Base-by-base conservation (phyloP, 2,329 filamentous ascomycete genomes). In the Thyridium curvatum region DNA sequence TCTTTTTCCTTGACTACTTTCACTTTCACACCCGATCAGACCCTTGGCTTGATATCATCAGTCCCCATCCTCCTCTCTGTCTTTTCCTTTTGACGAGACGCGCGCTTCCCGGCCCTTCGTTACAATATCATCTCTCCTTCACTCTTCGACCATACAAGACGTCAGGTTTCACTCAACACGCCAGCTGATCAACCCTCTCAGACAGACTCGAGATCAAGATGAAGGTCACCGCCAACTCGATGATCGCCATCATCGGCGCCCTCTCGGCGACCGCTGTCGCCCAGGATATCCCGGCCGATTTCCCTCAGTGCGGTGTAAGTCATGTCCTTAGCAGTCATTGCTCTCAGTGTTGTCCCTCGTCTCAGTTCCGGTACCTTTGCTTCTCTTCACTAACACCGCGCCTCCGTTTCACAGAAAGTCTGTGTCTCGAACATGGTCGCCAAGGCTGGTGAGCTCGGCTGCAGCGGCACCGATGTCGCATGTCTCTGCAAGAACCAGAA, bases 271-370 rank as follows among this genome's bases (percentile, higher is more conserved):
- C 63, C 31, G 62, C 52, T 44, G 57, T 57, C 14, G 68, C 64
- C 31, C 69, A 73, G 53, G 52, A 61, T 44, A 37, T 60, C 34
- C 57, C 58, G 5, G 38, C 55, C 41, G 55, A 59, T 40, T 68
- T 77, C 37, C 65, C 72, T 28, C 41, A 53, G 14, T 79, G 75
- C 50, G 73, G 66, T 57, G 75, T 79, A 71, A 66, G 74, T 65
- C 7, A 33, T 26, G n/a, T n/a, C n/a, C n/a, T n/a, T n/a, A n/a
- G n/a, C 21, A 26, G 21, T 10, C 21, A 26, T 6, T 10, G 21
- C 21, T 26, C 21, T 10, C 6, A 26, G n/a, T n/a, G n/a, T n/a
- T n/a, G n/a, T n/a, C n/a, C n/a, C n/a, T n/a, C n/a, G n/a, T n/a
- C n/a, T n/a, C n/a, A n/a, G n/a, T n/a, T n/a, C n/a, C n/a, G n/a